Evolutionary conservation across 2,329 filamentous ascomycete species (phyloP), one percentile per base, ranked within the genome.

Genomic region (Gliomastix tumulicola): DNA sequence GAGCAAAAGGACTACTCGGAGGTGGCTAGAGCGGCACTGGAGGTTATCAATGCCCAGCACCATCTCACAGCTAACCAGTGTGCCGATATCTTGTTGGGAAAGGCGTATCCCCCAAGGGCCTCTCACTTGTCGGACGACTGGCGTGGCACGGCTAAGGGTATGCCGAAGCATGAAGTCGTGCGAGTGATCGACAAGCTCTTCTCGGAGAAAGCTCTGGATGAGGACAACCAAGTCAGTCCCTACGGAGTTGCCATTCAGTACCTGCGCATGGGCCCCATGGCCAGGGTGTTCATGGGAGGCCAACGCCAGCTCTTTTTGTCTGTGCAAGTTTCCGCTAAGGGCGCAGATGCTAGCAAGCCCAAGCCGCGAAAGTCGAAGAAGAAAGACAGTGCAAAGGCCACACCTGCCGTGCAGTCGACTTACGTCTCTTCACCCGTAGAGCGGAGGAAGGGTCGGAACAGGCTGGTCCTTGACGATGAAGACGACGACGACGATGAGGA

Each of bases 71-170:
- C 90, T 38, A 70, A 80, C 13, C 83, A 94, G 53, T 89, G 87
- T 54, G 78, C 86, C n/a, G 88, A 96, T 50, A 73, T 94, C 23
- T 76, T 96, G 45, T 73, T 82, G 44, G 92, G 89, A 7, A 79
- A 73, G 40, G 76, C 71, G 42, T 74, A 68, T 40, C 76, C 75
- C 41, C 74, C 75, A 39, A 65, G 76, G 30, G 71, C 75, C 28
- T 65, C 71, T 12, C 51, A 65, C 3, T 53, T 63, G 5, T 76
- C 79, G 25, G 66, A 75, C 25, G 59, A 74, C 15, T 74, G 80
- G 40, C 80, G 79, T 55, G 88, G 87, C 12, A 70, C 73, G 30
- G 88, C 84, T 12, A 77, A 74, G 43, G 66, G 76, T 13, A 62
- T 94, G 47, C 80, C 83, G 40, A 79, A 83, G 49, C 77, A 81